These are phyloP conservation scores for Aspergillus heteromorphus DNA, from an alignment of 495 filamentous ascomycete genomes.

Conservation along the genomic window DNA sequence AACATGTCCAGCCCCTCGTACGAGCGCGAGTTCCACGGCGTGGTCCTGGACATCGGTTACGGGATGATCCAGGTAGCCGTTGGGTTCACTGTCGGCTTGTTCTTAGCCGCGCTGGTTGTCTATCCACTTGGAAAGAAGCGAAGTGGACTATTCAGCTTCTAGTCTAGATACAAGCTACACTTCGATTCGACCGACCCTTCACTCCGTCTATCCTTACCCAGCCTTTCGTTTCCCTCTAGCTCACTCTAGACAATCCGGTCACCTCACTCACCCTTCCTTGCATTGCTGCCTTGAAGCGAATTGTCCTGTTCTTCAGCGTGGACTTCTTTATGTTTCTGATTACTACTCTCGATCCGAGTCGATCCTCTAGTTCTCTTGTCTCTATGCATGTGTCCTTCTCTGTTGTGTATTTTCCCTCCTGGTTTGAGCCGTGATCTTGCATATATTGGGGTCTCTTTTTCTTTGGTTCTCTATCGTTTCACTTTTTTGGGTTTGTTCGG, in stretches of 20 bases:
- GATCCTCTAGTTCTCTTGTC: no score
- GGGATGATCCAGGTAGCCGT: constrained; percentile 90
- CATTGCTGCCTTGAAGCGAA: not conserved
- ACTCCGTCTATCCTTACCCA: not conserved
- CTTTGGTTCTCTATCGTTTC: no score
- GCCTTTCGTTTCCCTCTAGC: no score
- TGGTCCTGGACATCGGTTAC: constrained; percentile 80
- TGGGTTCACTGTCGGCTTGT: constrained; percentile 87
- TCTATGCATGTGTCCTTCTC: not conserved
- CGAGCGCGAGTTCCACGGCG: constrained; percentile 30
- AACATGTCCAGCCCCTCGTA: constrained; percentile 25
- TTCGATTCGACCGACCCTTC: not conserved
- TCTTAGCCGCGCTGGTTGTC: constrained; percentile 76
- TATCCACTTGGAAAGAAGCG: constrained; percentile 91
- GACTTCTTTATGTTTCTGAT: not conserved
- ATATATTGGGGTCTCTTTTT: not conserved
- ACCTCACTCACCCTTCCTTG: no score
- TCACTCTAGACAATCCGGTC: no score
- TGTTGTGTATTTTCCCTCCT: not conserved
- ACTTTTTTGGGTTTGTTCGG: not conserved
- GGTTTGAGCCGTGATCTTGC: not conserved
- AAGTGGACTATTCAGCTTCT: constrained; percentile 87
- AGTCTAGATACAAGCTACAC: constrained; percentile 10
- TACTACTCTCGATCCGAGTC: not conserved
- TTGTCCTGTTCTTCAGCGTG: constrained; percentile 11